Evolutionary conservation across 192 early-diverging fungal genomes (phyloP), one percentile per base, ranked within the genome.

Genomic region (Funneliformis geosporum): DNA sequence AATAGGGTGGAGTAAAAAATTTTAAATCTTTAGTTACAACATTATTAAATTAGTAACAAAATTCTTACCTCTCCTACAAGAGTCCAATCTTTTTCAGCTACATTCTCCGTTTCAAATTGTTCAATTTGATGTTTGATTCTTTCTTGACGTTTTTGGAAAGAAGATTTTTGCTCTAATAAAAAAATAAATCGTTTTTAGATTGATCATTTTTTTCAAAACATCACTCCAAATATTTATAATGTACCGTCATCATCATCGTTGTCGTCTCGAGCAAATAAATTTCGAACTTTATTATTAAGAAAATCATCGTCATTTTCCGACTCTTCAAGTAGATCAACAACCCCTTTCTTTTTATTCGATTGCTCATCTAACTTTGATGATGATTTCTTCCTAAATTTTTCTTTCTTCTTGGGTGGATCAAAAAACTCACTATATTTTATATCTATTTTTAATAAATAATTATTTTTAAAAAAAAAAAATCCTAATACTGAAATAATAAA

Each of bases 381-480:
- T 33, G 64, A 72, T 74, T 18, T 60, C 66, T 87, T 67, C 59
- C 82, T 65, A 73, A 81, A n/a, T n/a, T n/a, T 60, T 80, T 74
- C 83, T 59, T 81, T 85, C 64, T 83, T 85, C 60, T 82, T 85
- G 23, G 89, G 92, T 8, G 94, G 89, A 59, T 84, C 89, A 82
- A 96, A 97, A 82, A 97, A 99, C 83, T 97, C 96, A 1, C 85
- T 85, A 80, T 93, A 98, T 80, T 70, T 84, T 78, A 97, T 90
- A 61, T 96, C 95, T 94, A 83, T n/a, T n/a, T n/a, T n/a, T n/a
- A n/a, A n/a, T n/a, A n/a, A n/a, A n/a, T n/a, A n/a, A n/a, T n/a
- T n/a, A n/a, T n/a, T n/a, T n/a, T n/a, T n/a, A n/a, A n/a, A n/a
- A n/a, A n/a, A n/a, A n/a, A n/a, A n/a, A n/a, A n/a, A n/a, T n/a